Base-by-base conservation (phyloP, 768 basidiomycete species). In the Macrocybe gigantea region DNA sequence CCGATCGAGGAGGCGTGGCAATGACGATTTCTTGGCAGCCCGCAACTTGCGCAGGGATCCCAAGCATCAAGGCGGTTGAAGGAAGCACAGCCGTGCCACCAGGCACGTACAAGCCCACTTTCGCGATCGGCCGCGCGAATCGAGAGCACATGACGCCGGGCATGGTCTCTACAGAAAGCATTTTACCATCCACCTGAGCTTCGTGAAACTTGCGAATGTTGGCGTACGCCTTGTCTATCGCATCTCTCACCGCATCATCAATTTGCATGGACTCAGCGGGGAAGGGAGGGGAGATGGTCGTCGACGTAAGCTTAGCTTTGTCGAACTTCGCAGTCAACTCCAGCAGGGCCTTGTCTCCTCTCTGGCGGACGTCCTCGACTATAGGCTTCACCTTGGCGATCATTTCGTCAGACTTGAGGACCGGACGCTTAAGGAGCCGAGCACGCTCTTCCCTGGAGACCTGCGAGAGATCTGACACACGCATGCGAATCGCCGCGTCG, bases 81-180 rank as follows among this genome's bases (percentile, higher is more conserved):
- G 96, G 96, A 12, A 99, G 75, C 40, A 98, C 78, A 2, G 96
- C 96, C 4, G 96, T 98, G 11, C 96, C 96, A 30, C 96, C 96
- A 1, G 96, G 96, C 2, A 99, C 87, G 67, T 99, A 99, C 40
- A 99, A 73, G 34, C 96, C 96, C 32, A 98, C 95, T 38, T 94
- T 85, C 41, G 88, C 84, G 58, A 99, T 93, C n/a, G 96, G 86
- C 39, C 93, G 82, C 1, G 92, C 87, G 65, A 98, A 96, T 36
- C 96, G 83, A 42, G 92, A 87, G 68, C 96, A 98, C 2, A 91
- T 84, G 38, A 99, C 94, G 7, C 96, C 96, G 6, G 96, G 94
- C 91, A 93, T 97, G 8, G 96, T 98, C 67, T 97, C 93, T 6
- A 99, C 92, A 5, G 79, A 72, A 38, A 99, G 74, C 15, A 80